Base-by-base conservation (phyloP, 192 early-diverging fungal genomes). In the Umbelopsis sp. region DNA sequence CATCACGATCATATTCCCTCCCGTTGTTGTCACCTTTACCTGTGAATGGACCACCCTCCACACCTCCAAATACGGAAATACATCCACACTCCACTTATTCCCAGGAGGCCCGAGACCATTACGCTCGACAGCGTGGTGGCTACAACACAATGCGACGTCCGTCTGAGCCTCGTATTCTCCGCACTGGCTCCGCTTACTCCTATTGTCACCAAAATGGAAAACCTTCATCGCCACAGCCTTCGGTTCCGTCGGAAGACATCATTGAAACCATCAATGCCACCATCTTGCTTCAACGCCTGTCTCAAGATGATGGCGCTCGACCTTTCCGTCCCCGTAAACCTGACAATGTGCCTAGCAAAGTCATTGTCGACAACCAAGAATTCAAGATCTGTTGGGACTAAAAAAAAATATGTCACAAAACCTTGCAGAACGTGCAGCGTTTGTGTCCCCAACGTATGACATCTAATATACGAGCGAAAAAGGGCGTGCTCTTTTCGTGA, bases 251-350 rank as follows among this genome's bases (percentile, higher is more conserved):
- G 27, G 64, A 73, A 51, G 74, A 75, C 45, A 66, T 75, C 13
- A 71, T 75, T 45, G 74, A 69, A 37, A 64, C 68, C 15, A 75
- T 75, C 41, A 75, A 70, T 71, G 74, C 74, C 21, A 75, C 74
- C 74, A 75, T 75, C 22, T 45, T 70, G 47, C 72, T 84, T 4
- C 82, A 84, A 46, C 67, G 77, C 7, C 73, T 84, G 74, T 84
- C 82, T 3, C 82, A 84, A 49, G 82, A 84, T 47, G 82, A 84
- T 53, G 82, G 82, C 10, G 50, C 64, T 30, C 65, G 82, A 16
- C 82, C 82, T 37, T 71, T 75, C 33, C 58, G 61, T n/a, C 74
- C 74, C 25, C 61, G 64, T 25, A 61, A 70, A 48, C 49, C 64
- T 22, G 58, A 61, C 21, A 55, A 49, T 68, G 64, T 75, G 20